Evolutionary conservation across 2,329 filamentous ascomycete genomes (phyloP).

Genomic region (Alternaria conjuncta): DNA sequence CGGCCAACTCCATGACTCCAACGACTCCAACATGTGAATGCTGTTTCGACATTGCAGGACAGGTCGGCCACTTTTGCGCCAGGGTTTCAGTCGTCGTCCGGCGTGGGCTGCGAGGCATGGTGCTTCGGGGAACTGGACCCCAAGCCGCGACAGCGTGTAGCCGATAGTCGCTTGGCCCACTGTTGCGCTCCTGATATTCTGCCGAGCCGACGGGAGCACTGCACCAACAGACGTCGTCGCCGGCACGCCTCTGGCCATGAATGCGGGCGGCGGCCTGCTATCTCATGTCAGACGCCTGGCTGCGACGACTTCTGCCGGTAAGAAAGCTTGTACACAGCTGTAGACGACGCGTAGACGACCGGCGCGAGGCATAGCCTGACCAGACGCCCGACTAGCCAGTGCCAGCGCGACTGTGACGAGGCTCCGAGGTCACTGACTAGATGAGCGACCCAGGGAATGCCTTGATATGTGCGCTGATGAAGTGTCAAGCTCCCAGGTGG

Average conservation of each 20-base stretch:
- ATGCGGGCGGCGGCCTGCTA: slow-evolving; percentile 4
- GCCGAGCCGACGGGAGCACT: slow-evolving; percentile 27
- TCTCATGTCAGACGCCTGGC: slow-evolving; percentile 18
- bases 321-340: background rate
- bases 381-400: background rate
- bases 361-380: slow-evolving; percentile 14
- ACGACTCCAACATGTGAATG: background rate
- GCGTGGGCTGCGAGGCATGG: background rate
- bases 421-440: background rate
- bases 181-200: background rate
- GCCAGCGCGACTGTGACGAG: background rate
- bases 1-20: background rate
- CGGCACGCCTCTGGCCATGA: slow-evolving; percentile 8
- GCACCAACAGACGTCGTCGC: slow-evolving; percentile 14
- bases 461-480: slow-evolving; percentile 10
- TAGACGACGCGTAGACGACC: too few species aligned
- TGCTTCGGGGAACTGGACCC: slow-evolving; percentile 22
- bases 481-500: slow-evolving; percentile 16
- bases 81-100: slow-evolving; percentile 6
- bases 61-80: slow-evolving; percentile 2
- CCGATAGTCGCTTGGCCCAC: slow-evolving; percentile 18
- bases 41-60: background rate
- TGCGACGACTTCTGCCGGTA: slow-evolving; percentile 11
- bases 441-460: slow-evolving; percentile 3
- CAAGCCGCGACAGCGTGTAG: slow-evolving; percentile 19